A percentile compares a stretch with the other conserved stretches of the same genome.
Evolutionary conservation across 2,329 filamentous ascomycete genomes (phyloP).

Genomic region (Fusarium domesticum): DNA sequence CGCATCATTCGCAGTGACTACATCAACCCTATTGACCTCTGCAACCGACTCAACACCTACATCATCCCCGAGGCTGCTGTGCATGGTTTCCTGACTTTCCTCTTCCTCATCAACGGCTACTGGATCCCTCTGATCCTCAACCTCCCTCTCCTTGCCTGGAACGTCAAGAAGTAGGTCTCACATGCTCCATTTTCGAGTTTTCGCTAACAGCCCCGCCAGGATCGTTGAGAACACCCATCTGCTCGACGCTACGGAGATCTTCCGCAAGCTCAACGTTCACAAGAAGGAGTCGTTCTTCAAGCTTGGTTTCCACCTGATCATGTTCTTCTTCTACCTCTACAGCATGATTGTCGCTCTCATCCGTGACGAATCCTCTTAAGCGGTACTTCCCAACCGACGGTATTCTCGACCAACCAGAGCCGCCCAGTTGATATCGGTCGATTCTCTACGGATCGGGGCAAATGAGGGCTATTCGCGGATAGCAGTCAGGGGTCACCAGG

Average conservation of each 20-base stretch:
- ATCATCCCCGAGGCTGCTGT: conserved; percentile 98
- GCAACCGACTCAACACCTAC: conserved; percentile 99
- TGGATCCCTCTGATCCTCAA: conserved; percentile 93
- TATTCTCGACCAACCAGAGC: not conserved
- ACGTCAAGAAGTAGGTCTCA: conserved; percentile 86
- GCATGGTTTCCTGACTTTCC: conserved; percentile 89
- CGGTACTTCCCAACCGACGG: conserved; percentile 14
- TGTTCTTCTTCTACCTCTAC: conserved; percentile 99
- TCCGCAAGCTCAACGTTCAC: conserved; percentile 97
- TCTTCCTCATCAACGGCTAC: conserved; percentile 98
- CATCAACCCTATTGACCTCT: conserved; percentile 99
- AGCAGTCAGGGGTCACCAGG: not conserved
- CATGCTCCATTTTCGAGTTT: not conserved
- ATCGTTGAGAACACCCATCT: conserved; percentile 97
- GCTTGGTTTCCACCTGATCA: conserved; percentile 95
- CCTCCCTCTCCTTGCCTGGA: conserved; percentile 86
- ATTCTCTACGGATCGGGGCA: not conserved
- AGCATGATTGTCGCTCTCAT: conserved; percentile 98
- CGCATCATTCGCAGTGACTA: conserved; percentile 70
- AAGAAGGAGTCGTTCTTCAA: conserved; percentile 99
- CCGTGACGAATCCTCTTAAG: conserved; percentile 85
- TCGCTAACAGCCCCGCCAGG: conserved; percentile 48
- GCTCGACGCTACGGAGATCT: conserved; percentile 96
- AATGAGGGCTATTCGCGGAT: not conserved
- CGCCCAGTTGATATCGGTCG: not conserved